A percentile compares a stretch with the other conserved stretches of the same genome.
Evolutionary conservation across 495 filamentous ascomycete species (phyloP).

Genomic region (Pyrenopolyporus hunteri): DNA sequence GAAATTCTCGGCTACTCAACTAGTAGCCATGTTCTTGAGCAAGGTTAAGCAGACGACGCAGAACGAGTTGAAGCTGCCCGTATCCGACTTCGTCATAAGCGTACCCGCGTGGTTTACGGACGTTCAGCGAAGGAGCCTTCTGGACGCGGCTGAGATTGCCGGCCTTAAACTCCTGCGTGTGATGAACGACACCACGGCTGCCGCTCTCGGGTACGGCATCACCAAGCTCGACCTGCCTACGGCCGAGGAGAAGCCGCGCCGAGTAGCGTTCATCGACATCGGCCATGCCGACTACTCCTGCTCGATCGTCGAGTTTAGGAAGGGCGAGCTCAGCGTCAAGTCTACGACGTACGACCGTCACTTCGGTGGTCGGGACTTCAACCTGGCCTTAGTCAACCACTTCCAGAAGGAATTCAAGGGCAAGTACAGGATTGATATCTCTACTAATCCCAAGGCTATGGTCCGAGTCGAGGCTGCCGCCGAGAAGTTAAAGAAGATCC

Average conservation of each 20-base stretch:
- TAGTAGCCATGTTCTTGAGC: slow-evolving; percentile 92
- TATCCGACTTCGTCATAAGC: slow-evolving; percentile 93
- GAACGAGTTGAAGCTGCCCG: slow-evolving; percentile 86
- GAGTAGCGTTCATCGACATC: slow-evolving; percentile 94
- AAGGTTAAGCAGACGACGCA: slow-evolving; percentile 90
- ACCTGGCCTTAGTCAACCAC: slow-evolving; percentile 91
- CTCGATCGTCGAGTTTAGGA: slow-evolving; percentile 94
- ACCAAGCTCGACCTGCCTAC: slow-evolving; percentile 92
- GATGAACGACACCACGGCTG: slow-evolving; percentile 98
- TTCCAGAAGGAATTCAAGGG: slow-evolving; percentile 94
- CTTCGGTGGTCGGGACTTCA: slow-evolving; percentile 97
- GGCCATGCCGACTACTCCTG: slow-evolving; percentile 95
- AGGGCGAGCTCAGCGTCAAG: slow-evolving; percentile 95
- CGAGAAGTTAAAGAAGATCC: slow-evolving; percentile 98
- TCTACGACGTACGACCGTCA: slow-evolving; percentile 92
- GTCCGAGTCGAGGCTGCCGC: slow-evolving; percentile 83
- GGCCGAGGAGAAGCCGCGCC: slow-evolving; percentile 88
- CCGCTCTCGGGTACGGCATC: slow-evolving; percentile 95
- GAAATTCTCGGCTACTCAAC: slow-evolving; percentile 87
- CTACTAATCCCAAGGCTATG: slow-evolving; percentile 84
- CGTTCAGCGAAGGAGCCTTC: slow-evolving; percentile 81
- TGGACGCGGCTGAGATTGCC: slow-evolving; percentile 94
- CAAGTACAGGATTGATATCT: slow-evolving; percentile 90
- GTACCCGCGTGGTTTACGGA: slow-evolving; percentile 98
- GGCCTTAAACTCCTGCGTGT: slow-evolving; percentile 90